Evolutionary conservation across 2,329 filamentous ascomycete genomes (phyloP).

Genomic region (Aureobasidium pullulans): DNA sequence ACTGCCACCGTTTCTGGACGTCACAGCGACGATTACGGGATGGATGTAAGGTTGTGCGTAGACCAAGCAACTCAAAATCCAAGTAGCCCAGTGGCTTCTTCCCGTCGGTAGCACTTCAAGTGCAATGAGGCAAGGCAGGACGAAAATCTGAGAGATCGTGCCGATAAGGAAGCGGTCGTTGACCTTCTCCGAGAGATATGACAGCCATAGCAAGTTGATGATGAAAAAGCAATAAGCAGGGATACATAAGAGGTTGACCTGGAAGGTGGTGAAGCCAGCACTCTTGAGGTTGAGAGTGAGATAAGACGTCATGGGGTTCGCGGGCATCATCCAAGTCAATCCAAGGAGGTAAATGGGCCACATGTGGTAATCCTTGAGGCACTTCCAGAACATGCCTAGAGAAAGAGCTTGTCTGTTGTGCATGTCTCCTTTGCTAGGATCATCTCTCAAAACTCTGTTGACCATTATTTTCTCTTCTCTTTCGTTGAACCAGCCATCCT

Average conservation of each 20-base stretch:
- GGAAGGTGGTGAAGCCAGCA: slow-evolving; percentile 35
- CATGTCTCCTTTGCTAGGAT: slow-evolving; percentile 51
- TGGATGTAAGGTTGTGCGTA: slow-evolving; percentile 40
- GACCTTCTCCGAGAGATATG: slow-evolving; percentile 42
- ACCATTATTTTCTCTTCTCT: slow-evolving; percentile 63
- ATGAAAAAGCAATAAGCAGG: slow-evolving; percentile 43
- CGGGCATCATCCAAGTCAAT: slow-evolving; percentile 34
- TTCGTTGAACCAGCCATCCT: slow-evolving; percentile 60
- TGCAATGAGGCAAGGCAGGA: slow-evolving; percentile 34
- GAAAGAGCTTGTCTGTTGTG: slow-evolving; percentile 51
- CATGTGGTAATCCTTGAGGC: slow-evolving; percentile 49
- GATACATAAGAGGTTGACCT: slow-evolving; percentile 36
- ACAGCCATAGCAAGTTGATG: slow-evolving; percentile 42
- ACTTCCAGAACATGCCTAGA: slow-evolving; percentile 41
- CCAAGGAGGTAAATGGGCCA: slow-evolving; percentile 49
- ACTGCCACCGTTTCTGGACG: slow-evolving; percentile 54
- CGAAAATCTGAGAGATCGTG: slow-evolving; percentile 35
- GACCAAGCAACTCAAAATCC: slow-evolving; percentile 32
- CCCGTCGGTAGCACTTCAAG: slow-evolving; percentile 28
- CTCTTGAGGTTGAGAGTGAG: slow-evolving; percentile 32
- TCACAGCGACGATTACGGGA: slow-evolving; percentile 54
- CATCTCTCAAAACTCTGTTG: slow-evolving; percentile 52
- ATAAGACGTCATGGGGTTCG: slow-evolving; percentile 31
- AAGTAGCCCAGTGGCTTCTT: slow-evolving; percentile 32
- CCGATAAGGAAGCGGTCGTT: slow-evolving; percentile 46